phyloP scores from a whole-genome alignment of 768 basidiomycete species.

The Boletus pseudo-olivaceus region DNA sequence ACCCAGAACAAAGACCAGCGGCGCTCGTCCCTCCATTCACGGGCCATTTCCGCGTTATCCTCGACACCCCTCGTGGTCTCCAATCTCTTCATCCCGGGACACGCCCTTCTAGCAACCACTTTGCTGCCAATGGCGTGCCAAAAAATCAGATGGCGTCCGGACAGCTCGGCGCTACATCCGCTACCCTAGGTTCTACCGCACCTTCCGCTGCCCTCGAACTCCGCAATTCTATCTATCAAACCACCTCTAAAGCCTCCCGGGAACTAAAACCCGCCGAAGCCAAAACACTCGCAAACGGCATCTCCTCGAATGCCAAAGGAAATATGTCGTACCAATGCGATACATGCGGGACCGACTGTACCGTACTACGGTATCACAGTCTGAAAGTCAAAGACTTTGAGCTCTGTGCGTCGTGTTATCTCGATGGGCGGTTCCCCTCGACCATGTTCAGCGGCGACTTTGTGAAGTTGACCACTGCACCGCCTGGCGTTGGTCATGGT shows the following conservation, averaged over 20 bases:
- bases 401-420: slow-evolving; percentile 89
- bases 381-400: slow-evolving; percentile 90
- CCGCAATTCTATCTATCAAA: slow-evolving; percentile 84
- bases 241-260: slow-evolving; percentile 78
- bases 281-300: slow-evolving; percentile 51
- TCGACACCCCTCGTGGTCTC: slow-evolving; percentile 94
- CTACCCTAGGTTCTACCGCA: slow-evolving; percentile 12
- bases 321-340: slow-evolving; percentile 72
- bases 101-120: slow-evolving; percentile 46
- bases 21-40: slow-evolving; percentile 96
- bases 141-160: slow-evolving; percentile 31
- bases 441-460: slow-evolving; percentile 97
- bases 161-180: slow-evolving; percentile 5
- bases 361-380: slow-evolving; percentile 83
- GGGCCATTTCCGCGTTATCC: slow-evolving; percentile 95
- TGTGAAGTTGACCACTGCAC: slow-evolving; percentile 65
- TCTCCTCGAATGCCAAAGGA: slow-evolving; percentile 45
- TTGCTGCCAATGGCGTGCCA: slow-evolving; percentile 47
- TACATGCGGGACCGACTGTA: slow-evolving; percentile 94
- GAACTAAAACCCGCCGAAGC: slow-evolving; percentile 69
- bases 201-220: slow-evolving; percentile 80
- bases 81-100: slow-evolving; percentile 90
- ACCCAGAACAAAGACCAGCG: slow-evolving; percentile 93
- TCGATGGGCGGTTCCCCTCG: slow-evolving; percentile 94
- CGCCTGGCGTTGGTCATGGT: slow-evolving; percentile 33